Percentiles rank a stretch among this genome's conserved stretches.
Conservation (phyloP, 495 filamentous ascomycete genomes). For the Cercophora scortea region DNA sequence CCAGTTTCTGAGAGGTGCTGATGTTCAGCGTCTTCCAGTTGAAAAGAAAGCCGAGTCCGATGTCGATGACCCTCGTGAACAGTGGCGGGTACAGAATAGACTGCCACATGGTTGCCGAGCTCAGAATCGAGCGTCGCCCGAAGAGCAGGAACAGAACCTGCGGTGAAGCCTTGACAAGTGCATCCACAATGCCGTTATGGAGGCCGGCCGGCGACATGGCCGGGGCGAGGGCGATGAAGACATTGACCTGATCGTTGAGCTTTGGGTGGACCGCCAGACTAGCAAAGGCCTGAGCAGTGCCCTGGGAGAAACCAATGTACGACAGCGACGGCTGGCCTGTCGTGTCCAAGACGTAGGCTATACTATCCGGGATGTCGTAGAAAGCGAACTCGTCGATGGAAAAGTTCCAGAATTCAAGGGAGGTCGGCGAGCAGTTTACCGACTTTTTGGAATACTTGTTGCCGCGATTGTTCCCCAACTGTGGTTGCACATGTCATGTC, state of each 20-base stretch:
- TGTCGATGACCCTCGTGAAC: slow-evolving; percentile 83
- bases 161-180: slow-evolving; percentile 87
- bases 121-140: slow-evolving; percentile 86
- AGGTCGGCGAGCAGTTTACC: slow-evolving; percentile 60
- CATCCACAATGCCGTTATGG: slow-evolving; percentile 79
- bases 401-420: slow-evolving; percentile 87
- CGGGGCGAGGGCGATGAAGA: slow-evolving; percentile 94
- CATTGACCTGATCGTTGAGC: slow-evolving; percentile 87
- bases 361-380: slow-evolving; percentile 91
- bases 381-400: slow-evolving; percentile 98
- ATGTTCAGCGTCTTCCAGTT: slow-evolving; percentile 88
- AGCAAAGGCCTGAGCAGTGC: slow-evolving; percentile 93
- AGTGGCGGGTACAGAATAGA: slow-evolving; percentile 91
- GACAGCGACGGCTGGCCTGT: slow-evolving; percentile 79
- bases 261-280: slow-evolving; percentile 88
- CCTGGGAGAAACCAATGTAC: slow-evolving; percentile 95
- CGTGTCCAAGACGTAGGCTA: slow-evolving; percentile 80
- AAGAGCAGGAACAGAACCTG: slow-evolving; percentile 91
- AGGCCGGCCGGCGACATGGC: slow-evolving; percentile 95
- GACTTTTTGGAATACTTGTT: slow-evolving; percentile 99
- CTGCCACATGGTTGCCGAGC: slow-evolving; percentile 95
- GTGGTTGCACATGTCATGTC: not conserved
- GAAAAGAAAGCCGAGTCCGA: slow-evolving; percentile 73
- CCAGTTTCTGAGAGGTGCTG: slow-evolving; percentile 78
- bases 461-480: slow-evolving; percentile 92